Evolutionary conservation across 1,284 basidiomycete genomes (phyloP).

Genomic region (Boletellus deceptivus): DNA sequence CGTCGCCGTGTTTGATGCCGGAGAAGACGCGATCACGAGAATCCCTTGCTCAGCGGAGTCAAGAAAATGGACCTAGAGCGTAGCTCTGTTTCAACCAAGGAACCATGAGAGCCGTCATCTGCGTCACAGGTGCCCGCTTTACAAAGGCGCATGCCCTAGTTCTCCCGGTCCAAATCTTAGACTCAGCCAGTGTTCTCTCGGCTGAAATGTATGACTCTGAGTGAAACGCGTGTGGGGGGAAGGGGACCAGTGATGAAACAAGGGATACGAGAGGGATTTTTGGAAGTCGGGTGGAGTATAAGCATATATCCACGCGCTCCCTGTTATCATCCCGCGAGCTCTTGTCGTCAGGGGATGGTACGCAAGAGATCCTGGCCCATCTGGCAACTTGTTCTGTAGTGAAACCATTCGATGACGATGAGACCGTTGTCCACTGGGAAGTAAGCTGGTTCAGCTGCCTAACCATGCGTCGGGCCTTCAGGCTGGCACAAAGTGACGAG

Average conservation of each 20-base stretch:
- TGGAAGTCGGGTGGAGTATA: slow-evolving; percentile 1
- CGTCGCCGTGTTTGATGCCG: slow-evolving; percentile 2
- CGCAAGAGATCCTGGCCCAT: slow-evolving; percentile 30
- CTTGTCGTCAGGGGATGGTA: no score
- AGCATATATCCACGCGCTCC: no score
- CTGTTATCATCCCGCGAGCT: no score
- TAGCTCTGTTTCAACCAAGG: not conserved
- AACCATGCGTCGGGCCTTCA: not conserved
- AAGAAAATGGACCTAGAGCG: slow-evolving; percentile 6
- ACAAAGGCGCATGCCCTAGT: not conserved
- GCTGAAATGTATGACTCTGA: not conserved
- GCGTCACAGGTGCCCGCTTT: slow-evolving; percentile 10
- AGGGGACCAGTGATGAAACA: not conserved
- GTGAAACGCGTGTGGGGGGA: slow-evolving; percentile 1
- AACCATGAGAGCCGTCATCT: slow-evolving; percentile 3
- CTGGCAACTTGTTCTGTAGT: slow-evolving; percentile 44
- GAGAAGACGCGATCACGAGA: slow-evolving; percentile 7
- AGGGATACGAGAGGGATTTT: not conserved
- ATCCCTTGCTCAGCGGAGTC: slow-evolving; percentile 7
- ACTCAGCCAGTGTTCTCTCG: not conserved
- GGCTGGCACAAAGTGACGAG: no score
- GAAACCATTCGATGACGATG: slow-evolving; percentile 50
- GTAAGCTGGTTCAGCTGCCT: slow-evolving; percentile 44
- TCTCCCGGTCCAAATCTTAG: slow-evolving; percentile 1
- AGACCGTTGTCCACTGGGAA: slow-evolving; percentile 58